Percentiles rank a stretch among this genome's conserved stretches.
These are phyloP conservation scores for Erodium chrysanthum DNA, from an alignment of 441 rosid genomes.

Conservation along the genomic window DNA sequence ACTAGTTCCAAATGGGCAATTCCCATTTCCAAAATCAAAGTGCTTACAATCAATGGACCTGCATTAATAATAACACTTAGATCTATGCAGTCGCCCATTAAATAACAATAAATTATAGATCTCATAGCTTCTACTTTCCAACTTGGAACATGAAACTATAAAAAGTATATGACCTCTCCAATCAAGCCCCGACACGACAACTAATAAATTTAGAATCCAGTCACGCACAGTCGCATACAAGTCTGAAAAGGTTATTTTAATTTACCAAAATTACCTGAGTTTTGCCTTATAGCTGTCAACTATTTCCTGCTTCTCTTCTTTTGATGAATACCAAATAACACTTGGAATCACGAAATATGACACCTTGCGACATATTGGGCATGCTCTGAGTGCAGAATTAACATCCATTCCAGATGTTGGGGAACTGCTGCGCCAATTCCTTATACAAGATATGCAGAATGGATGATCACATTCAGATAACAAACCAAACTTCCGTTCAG, in stretches of 20 bases:
- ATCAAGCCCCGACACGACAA: not conserved
- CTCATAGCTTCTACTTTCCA: not conserved
- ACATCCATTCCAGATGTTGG: conserved; percentile 87
- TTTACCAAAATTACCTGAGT: conserved; percentile 44
- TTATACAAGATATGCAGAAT: conserved; percentile 85
- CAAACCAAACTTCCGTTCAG: conserved; percentile 86
- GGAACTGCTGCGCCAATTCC: conserved; percentile 92
- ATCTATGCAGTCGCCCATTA: not conserved
- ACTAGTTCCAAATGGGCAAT: conserved; percentile 90
- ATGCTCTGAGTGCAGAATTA: conserved; percentile 65
- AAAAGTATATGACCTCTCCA: not conserved
- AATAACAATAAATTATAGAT: not conserved
- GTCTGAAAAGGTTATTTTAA: not conserved
- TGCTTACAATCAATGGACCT: conserved; percentile 91
- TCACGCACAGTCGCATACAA: not conserved
- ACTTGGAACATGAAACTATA: conserved; percentile 1
- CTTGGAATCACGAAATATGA: conserved; percentile 81
- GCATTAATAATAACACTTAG: conserved; percentile 17
- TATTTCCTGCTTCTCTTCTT: conserved; percentile 74
- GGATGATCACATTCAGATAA: conserved; percentile 97
- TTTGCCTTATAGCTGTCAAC: conserved; percentile 73
- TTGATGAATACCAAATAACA: conserved; percentile 79
- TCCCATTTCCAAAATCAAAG: conserved; percentile 83
- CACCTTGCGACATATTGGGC: conserved; percentile 86
- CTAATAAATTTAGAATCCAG: not conserved